Evolutionary conservation across 208 protist genomes (phyloP), one percentile per base, ranked within the genome.

Genomic region (Leptomonas pyrrhocoris): DNA sequence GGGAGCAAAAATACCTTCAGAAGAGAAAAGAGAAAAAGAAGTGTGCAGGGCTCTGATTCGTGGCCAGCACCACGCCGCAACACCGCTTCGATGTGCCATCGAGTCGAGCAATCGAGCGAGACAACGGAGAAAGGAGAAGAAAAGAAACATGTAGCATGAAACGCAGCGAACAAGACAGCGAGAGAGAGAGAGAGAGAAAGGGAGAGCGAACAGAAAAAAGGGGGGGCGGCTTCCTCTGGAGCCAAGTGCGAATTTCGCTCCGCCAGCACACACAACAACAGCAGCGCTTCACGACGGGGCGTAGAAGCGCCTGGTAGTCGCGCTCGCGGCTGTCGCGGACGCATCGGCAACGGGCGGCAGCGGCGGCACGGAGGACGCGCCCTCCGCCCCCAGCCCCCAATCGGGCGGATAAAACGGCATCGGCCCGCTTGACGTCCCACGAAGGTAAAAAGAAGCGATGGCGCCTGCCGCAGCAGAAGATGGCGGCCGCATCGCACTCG

Each of bases 181-280:
- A 49, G 25, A 38, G 28, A 53, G 51, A 56, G 9, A 67, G 31
- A 31, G 56, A 53, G 40, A 36, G 45, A 38, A 19, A 48, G 46
- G 68, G 61, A 56, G 57, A 73, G 60, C 53, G 58, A 48, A 53
- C 34, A 12, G 34, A 38, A 38, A 9, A 38, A 38, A 38, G 34
- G 34, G 34, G 9, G 34, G 34, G 9, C n/a, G n/a, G n/a, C n/a
- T n/a, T n/a, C n/a, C n/a, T n/a, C n/a, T n/a, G n/a, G n/a, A n/a
- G n/a, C n/a, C n/a, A n/a, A n/a, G n/a, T n/a, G 54, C 34, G 19
- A 43, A 4, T 59, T 12, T 45, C 12, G 7, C 45, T 28, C 31
- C 11, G 2, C 5, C 12, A 49, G 31, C 30, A 38, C 7, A 38
- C 34, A 38, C 34, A 9, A 9, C 3, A 38, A 12, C 34, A 9